Percentiles rank a stretch among this genome's conserved stretches.
Conservation (phyloP, 768 basidiomycete genomes). For the Tulasnella sp. region DNA sequence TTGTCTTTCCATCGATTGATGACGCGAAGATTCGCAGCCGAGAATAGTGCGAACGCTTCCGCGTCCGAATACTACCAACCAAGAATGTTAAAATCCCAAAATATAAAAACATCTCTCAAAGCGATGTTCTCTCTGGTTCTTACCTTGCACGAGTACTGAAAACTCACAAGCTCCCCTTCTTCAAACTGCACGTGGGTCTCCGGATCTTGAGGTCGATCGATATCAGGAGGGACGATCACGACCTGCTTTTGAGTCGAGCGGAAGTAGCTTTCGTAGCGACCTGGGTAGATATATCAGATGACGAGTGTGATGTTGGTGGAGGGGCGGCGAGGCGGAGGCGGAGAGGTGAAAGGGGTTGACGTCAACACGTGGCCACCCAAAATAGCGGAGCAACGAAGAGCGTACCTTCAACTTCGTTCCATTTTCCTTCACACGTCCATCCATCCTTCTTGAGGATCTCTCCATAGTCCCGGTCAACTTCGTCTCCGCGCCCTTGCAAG, state of each 20-base stretch:
- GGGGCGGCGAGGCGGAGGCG: too few species aligned
- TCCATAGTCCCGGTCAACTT: constrained; percentile 27
- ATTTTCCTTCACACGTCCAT: constrained; percentile 64
- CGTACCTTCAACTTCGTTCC: constrained; percentile 44
- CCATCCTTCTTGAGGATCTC: constrained; percentile 48
- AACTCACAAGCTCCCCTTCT: constrained; percentile 67
- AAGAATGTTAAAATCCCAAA: not conserved
- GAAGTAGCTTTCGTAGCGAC: constrained; percentile 79
- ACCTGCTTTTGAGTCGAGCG: constrained; percentile 55
- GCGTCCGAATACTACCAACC: constrained; percentile 61
- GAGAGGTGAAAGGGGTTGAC: not conserved
- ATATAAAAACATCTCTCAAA: not conserved
- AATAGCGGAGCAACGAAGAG: too few species aligned
- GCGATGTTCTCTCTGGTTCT: constrained; percentile 19
- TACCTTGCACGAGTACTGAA: constrained; percentile 88
- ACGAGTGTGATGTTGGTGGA: not conserved
- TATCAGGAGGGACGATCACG: constrained; percentile 41
- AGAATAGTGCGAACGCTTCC: constrained; percentile 64
- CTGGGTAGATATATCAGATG: too few species aligned
- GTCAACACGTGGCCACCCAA: not conserved
- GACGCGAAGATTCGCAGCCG: constrained; percentile 66
- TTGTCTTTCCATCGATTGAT: constrained; percentile 80
- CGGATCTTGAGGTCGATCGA: constrained; percentile 26
- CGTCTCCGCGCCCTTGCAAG: constrained; percentile 46
- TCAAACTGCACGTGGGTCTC: constrained; percentile 46